phyloP scores from a whole-genome alignment of 2,329 filamentous ascomycete genomes.

The Phialophora tarda region DNA sequence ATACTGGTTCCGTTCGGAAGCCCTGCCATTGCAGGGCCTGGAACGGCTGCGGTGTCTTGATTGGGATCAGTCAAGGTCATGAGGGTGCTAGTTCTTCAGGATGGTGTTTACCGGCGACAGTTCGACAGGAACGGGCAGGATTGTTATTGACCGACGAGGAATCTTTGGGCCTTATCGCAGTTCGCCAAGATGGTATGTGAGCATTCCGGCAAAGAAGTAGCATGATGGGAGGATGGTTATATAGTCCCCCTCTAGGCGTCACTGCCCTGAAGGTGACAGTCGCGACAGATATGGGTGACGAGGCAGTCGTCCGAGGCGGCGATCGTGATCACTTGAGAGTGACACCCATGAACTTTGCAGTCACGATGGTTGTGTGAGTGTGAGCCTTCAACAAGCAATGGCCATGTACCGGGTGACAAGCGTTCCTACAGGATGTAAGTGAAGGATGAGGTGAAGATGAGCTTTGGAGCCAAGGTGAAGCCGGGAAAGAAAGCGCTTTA shows the following conservation, averaged over 20 bases:
- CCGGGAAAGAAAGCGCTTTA: conserved; percentile 12
- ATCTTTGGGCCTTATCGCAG: conserved; percentile 18
- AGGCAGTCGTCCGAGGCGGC: not conserved
- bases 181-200: conserved; percentile 23
- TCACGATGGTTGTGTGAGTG: not conserved
- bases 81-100: conserved; percentile 13
- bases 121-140: conserved; percentile 2
- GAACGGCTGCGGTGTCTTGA: conserved; percentile 9
- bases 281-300: not conserved
- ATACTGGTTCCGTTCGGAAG: conserved; percentile 21
- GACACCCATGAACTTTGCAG: conserved; percentile 1
- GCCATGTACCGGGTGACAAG: not conserved
- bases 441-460: conserved; percentile 8
- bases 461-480: conserved; percentile 12
- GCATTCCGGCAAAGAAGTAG: conserved; percentile 31
- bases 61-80: conserved; percentile 30
- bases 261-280: conserved; percentile 21
- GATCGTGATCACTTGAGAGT: conserved; percentile 1
- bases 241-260: conserved; percentile 10
- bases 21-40: conserved; percentile 20
- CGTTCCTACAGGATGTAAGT: not conserved
- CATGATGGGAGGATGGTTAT: conserved; percentile 28
- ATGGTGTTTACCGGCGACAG: conserved; percentile 27
- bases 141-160: conserved; percentile 15
- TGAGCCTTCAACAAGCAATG: not conserved